A percentile compares a stretch with the other conserved stretches of the same genome.
Evolutionary conservation across 495 filamentous ascomycete species (phyloP).

Genomic region (Penicillium cosmopolitanum): DNA sequence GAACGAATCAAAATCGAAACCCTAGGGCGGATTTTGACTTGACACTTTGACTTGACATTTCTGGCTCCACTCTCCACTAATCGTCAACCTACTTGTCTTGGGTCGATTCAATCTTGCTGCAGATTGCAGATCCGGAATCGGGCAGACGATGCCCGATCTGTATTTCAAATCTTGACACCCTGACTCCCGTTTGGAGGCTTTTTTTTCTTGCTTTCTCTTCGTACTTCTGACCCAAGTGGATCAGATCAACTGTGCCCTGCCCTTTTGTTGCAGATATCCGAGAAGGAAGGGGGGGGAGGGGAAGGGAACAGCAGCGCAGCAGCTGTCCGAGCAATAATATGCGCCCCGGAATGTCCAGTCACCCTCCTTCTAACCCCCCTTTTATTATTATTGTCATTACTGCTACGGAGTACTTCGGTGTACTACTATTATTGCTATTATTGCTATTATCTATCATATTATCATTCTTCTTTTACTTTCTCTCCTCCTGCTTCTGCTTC

Average conservation of each 20-base stretch:
- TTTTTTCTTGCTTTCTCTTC: conserved; percentile 1
- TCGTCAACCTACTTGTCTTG: background rate
- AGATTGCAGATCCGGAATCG: conserved; percentile 23
- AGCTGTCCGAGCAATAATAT: conserved; percentile 8
- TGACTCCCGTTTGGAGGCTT: background rate
- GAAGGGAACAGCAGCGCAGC: conserved; percentile 2
- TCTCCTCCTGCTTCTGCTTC: background rate
- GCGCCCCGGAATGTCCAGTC: conserved; percentile 7
- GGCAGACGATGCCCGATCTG: conserved; percentile 19
- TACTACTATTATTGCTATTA: background rate
- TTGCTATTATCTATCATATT: conserved; percentile 2
- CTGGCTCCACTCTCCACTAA: background rate
- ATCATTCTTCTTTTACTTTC: background rate
- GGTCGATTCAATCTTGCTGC: background rate
- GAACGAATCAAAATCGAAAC: conserved; percentile 5
- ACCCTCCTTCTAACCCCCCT: conserved; percentile 1
- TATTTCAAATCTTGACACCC: conserved; percentile 19
- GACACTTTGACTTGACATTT: conserved; percentile 7
- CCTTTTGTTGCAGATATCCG: conserved; percentile 15
- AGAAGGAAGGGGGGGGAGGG: conserved; percentile 13
- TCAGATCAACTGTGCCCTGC: conserved; percentile 1
- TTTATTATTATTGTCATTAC: conserved; percentile 1
- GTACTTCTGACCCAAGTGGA: conserved; percentile 3
- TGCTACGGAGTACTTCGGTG: background rate
- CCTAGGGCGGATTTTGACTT: background rate